Evolutionary conservation across 306 rosid species (phyloP).

Genomic region (Lotus japonicus): DNA sequence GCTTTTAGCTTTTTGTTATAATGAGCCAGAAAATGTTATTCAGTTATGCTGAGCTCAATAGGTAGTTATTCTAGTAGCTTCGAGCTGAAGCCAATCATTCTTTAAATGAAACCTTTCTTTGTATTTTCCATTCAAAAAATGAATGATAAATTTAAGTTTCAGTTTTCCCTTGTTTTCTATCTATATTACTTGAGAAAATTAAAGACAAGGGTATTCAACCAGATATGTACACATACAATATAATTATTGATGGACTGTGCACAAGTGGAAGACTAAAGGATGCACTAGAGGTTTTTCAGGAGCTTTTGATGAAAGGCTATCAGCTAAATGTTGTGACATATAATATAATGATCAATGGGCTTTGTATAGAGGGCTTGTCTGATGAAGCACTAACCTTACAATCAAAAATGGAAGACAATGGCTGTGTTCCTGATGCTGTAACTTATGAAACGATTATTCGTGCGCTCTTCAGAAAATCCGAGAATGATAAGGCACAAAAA

Average conservation of each 20-base stretch:
- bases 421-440: background rate
- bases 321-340: background rate
- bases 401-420: background rate
- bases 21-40: too few relatives aligned
- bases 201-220: background rate
- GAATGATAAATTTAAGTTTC: too few relatives aligned
- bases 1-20: too few relatives aligned
- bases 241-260: background rate
- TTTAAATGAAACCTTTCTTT: too few relatives aligned
- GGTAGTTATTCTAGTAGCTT: too few relatives aligned
- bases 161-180: too few relatives aligned
- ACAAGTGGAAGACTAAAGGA: background rate
- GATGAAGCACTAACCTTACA: background rate
- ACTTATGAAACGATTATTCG: background rate
- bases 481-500: constrained; percentile 61
- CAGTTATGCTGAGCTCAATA: too few relatives aligned
- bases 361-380: background rate
- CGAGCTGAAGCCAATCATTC: too few relatives aligned
- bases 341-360: background rate
- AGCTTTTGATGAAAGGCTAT: background rate
- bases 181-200: background rate
- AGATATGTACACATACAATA: background rate
- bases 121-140: too few relatives aligned
- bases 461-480: background rate
- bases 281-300: background rate